Base-by-base conservation (phyloP, 495 filamentous ascomycete species). In the Neurospora terricola region DNA sequence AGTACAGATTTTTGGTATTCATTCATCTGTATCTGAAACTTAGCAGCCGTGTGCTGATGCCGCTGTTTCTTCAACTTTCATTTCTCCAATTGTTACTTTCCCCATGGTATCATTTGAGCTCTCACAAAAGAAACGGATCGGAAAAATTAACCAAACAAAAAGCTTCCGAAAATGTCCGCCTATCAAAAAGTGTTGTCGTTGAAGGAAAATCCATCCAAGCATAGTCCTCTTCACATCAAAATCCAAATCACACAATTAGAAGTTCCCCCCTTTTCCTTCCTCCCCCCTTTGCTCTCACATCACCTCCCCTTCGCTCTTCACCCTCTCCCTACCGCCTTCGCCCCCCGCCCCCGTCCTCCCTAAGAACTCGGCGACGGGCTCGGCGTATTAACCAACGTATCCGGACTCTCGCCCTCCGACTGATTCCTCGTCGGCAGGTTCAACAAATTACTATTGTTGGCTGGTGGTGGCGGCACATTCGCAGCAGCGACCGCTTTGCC, bases 381-480 rank as follows among this genome's bases (percentile, higher is more conserved):
- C 10, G 75, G 23, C 11, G 40, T 70, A 48, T 70, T 75, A 2
- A 80, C 78, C 27, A 80, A 42, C 4, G 76, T 80, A 39, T 79
- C 76, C 4, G 78, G 78, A 36, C 78, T 80, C 72, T 74, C 77
- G 5, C 76, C 77, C 36, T 78, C 76, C 34, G 73, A 59, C 14
- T 66, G 54, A 36, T 66, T 62, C 27, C 54, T 62, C 27, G 54
- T 34, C 54, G 54, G 54, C 14, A 66, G 6, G 14, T 66, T 66
- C 7, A 66, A 7, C 23, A 66, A 9, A 8, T 66, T 66, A 8
- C 16, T 66, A 34, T 66, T 34, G 7, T 66, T 59, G 4, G 69
- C 12, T 3, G 45, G n/a, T 3, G 75, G 75, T 23, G 70, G 54
- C 16, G 40, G 38, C 9, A 72, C 4, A 11, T 40, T 38, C 12